Base-by-base conservation (phyloP, 768 basidiomycete genomes). In the Piloderma croceum region DNA sequence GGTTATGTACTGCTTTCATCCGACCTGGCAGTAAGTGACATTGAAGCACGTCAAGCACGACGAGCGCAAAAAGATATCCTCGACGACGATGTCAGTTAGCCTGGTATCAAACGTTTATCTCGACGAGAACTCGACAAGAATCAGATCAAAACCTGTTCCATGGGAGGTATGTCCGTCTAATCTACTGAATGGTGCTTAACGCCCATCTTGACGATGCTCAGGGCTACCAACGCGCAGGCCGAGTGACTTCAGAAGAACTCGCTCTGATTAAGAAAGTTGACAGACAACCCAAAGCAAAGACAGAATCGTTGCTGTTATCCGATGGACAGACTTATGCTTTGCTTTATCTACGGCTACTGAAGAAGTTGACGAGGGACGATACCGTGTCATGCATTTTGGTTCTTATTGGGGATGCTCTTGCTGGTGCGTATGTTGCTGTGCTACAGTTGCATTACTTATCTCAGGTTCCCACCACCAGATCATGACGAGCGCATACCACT, bases 211-310 rank as follows among this genome's bases (percentile, higher is more conserved):
- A 54, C 44, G 37, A 23, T 36, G 25, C 21, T 18, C 50, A 97
- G 92, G 91, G 87, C 45, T 96, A 97, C 68, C 92, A 96, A 67
- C 83, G 94, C 50, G 92, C 90, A 33, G 90, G 82, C 33, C 78
- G 92, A 31, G 77, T 98, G 54, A 88, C 90, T 7, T 72, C 76
- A 4, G 91, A 96, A 42, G 92, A 97, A 59, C 76, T 96, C 12
- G 65, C 74, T 9, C 74, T 88, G 49, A 82, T 98, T 57, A 96
- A 96, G 76, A 86, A 78, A 56, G 83, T 96, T 17, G 90, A 92
- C 62, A 77, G 84, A 45, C 87, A 88, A 53, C 70, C 86, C 33
- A 75, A 71, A 59, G 62, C 79, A 41, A 83, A 79, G 71, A 75
- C 71, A 15, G 85, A 93, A 52, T 79, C 85, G 3, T 65, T 89